Evolutionary conservation across 768 basidiomycete genomes (phyloP), one percentile per base, ranked within the genome.

Genomic region (Mycena belliarum): DNA sequence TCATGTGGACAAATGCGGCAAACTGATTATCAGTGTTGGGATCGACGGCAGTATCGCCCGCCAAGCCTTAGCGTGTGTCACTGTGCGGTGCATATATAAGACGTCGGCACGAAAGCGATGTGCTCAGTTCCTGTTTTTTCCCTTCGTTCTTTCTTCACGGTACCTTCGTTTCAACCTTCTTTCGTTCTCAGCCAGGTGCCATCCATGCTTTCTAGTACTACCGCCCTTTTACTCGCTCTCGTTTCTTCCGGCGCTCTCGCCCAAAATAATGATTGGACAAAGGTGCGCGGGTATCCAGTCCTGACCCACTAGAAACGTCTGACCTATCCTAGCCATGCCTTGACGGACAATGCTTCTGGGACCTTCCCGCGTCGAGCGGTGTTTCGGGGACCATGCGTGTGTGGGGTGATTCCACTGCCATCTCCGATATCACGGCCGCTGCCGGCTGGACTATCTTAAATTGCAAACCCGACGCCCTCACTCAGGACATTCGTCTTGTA

Each of bases 401-500:
- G 48, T 69, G 65, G 62, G 65, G 63, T 12, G 53, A 44, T 6
- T 4, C 59, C 0, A 51, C 57, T 23, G 63, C 66, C 12, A 67
- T 69, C 38, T 63, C 68, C 6, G 55, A 68, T 51, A 63, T 68
- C 21, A 68, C 67, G 16, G 50, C 60, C 15, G 75, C 74, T 12
- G 75, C 73, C 10, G 75, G 75, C 26, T 77, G 76, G 76, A 60
- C 61, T 12, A 74, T 77, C 40, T 59, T 74, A 32, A 67, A 69
- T 52, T 77, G 76, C 56, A 64, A 71, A 52, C 48, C 70, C 1
- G 65, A 63, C 47, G 60, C 59, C 11, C 47, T 64, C 4, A 54
- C 66, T 11, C 72, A 75, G 50, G 69, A 72, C 32, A 73, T 75
- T 56, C 38, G 52, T 56, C 53, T 62, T 51, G 23, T 58, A 46